Percentiles rank a stretch among this genome's conserved stretches.
Evolutionary conservation across 192 early-diverging fungal genomes (phyloP).

Genomic region (Chytriomyces sp.): DNA sequence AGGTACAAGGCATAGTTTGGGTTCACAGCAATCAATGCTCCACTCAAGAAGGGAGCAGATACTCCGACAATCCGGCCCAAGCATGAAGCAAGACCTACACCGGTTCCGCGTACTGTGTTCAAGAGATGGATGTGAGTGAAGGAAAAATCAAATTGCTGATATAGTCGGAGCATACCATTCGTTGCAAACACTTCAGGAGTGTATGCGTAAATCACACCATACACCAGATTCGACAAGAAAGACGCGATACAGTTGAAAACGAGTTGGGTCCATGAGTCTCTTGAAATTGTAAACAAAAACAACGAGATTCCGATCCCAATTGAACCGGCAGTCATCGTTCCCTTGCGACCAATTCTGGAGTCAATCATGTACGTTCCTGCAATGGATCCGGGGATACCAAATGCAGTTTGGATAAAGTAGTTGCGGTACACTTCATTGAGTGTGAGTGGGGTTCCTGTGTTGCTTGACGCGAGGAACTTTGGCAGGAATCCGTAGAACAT

Average conservation of each 20-base stretch:
- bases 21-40: constrained; percentile 63
- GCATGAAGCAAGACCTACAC: constrained; percentile 76
- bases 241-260: constrained; percentile 68
- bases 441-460: constrained; percentile 24
- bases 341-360: constrained; percentile 71
- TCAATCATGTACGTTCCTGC: constrained; percentile 70
- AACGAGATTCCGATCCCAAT: constrained; percentile 69
- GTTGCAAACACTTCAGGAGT: constrained; percentile 82
- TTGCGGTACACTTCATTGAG: constrained; percentile 71
- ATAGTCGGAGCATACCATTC: too few relatives aligned
- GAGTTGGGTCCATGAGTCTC: constrained; percentile 59
- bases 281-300: constrained; percentile 69
- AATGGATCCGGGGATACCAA: constrained; percentile 81
- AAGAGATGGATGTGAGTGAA: too few relatives aligned
- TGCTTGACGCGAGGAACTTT: constrained; percentile 60
- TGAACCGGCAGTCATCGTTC: constrained; percentile 80
- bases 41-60: constrained; percentile 73
- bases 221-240: constrained; percentile 61
- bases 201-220: constrained; percentile 86
- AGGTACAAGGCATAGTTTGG: constrained; percentile 72
- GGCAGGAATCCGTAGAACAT: constrained; percentile 89
- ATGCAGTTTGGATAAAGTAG: constrained; percentile 74
- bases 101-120: constrained; percentile 83
- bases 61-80: constrained; percentile 77
- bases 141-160: constrained; percentile 34